phyloP scores from a whole-genome alignment of 2,329 filamentous ascomycete genomes.

The Fusarium coffeatum region DNA sequence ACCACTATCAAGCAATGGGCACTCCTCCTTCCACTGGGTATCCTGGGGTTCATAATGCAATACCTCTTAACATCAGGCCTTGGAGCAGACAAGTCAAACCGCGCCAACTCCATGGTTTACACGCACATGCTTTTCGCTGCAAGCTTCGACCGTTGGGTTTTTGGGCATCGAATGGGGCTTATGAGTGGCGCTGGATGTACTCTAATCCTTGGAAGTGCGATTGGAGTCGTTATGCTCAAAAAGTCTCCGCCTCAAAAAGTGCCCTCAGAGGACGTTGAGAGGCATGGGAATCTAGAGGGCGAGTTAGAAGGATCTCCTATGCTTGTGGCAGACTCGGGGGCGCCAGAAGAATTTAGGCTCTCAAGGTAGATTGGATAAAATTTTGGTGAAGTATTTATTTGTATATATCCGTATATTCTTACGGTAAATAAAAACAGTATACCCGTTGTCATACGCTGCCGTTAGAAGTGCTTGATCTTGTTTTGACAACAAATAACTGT shows the following conservation, averaged over 20 bases:
- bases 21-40: slow-evolving; percentile 74
- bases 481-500: background rate
- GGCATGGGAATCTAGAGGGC: slow-evolving; percentile 45
- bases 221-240: slow-evolving; percentile 62
- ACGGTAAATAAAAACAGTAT: background rate
- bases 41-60: slow-evolving; percentile 86
- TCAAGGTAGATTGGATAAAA: slow-evolving; percentile 20
- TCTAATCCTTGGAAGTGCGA: slow-evolving; percentile 64
- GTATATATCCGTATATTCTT: background rate
- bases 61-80: slow-evolving; percentile 84
- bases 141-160: slow-evolving; percentile 64
- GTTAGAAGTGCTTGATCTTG: background rate
- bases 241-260: slow-evolving; percentile 48
- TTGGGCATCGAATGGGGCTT: slow-evolving; percentile 62
- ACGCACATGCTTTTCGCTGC: slow-evolving; percentile 69
- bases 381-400: background rate
- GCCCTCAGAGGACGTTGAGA: slow-evolving; percentile 51
- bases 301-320: slow-evolving; percentile 56
- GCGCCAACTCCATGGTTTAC: slow-evolving; percentile 68
- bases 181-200: slow-evolving; percentile 63
- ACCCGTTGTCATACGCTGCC: background rate
- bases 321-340: slow-evolving; percentile 50
- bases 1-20: slow-evolving; percentile 67
- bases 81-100: slow-evolving; percentile 73
- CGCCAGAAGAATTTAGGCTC: slow-evolving; percentile 37